These are phyloP conservation scores for Populus trichocarpa DNA, from an alignment of 441 rosid genomes.

Conservation along the genomic window DNA sequence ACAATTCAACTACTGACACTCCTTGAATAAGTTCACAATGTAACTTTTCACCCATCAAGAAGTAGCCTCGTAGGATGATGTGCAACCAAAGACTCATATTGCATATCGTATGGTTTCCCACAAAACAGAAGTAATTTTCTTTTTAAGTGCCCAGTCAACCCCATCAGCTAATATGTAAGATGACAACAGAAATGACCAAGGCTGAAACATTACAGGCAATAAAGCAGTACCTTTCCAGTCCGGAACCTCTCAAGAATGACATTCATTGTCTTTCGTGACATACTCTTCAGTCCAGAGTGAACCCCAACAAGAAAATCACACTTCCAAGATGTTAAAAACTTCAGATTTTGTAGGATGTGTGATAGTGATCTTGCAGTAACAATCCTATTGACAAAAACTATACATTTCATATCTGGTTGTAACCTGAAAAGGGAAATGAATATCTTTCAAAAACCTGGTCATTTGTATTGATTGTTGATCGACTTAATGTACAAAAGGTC, in stretches of 20 bases:
- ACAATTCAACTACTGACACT: neutral
- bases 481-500: neutral
- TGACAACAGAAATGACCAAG: neutral
- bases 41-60: neutral
- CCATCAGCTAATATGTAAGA: neutral
- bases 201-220: neutral
- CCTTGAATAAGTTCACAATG: neutral
- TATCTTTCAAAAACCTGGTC: constrained; percentile 15
- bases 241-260: constrained; percentile 71
- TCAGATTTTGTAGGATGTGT: constrained; percentile 60
- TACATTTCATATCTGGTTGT: constrained; percentile 80
- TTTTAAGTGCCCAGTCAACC: neutral
- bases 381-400: constrained; percentile 93
- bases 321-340: constrained; percentile 72
- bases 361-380: constrained; percentile 81
- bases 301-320: constrained; percentile 92
- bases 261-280: constrained; percentile 75
- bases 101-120: neutral
- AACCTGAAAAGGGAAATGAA: constrained; percentile 50
- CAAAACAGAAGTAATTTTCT: neutral
- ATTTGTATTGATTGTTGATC: neutral
- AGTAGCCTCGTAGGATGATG: neutral
- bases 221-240: constrained; percentile 67
- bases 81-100: neutral
- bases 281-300: constrained; percentile 73